These are phyloP conservation scores for Salix arbutifolia DNA, from an alignment of 345 rosid genomes.

Conservation along the genomic window DNA sequence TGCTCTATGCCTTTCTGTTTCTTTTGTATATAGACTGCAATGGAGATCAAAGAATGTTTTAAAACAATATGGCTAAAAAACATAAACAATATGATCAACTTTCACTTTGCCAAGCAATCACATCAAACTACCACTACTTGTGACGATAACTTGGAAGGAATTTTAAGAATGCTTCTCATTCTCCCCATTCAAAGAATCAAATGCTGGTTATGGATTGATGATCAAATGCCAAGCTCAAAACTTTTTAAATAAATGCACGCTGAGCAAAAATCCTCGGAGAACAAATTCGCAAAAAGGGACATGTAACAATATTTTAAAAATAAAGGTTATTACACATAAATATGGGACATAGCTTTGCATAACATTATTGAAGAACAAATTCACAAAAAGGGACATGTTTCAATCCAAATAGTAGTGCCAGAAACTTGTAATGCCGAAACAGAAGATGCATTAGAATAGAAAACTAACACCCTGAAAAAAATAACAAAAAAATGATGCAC, in stretches of 20 bases:
- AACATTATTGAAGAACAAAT: not conserved
- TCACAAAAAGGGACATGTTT: not conserved
- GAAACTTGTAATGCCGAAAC: not conserved
- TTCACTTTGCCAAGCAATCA: not conserved
- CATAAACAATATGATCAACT: not conserved
- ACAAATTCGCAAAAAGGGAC: not conserved
- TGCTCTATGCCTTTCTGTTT: constrained; percentile 75
- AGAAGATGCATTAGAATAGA: not conserved
- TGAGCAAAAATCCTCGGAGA: not conserved
- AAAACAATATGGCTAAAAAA: not conserved
- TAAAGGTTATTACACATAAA: not conserved
- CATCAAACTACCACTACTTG: not conserved
- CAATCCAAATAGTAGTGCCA: not conserved
- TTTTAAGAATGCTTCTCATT: not conserved
- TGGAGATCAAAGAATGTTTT: no score
- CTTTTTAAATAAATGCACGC: not conserved
- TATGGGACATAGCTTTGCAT: not conserved
- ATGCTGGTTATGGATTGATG: not conserved
- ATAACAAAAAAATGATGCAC: no score
- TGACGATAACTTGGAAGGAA: not conserved
- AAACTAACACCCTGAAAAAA: not conserved
- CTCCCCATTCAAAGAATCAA: not conserved
- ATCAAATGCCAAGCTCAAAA: not conserved
- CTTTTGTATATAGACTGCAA: constrained; percentile 66
- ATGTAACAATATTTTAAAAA: not conserved